Evolutionary conservation across 2,329 filamentous ascomycete genomes (phyloP).

Genomic region (Trichothecium sympodiale): DNA sequence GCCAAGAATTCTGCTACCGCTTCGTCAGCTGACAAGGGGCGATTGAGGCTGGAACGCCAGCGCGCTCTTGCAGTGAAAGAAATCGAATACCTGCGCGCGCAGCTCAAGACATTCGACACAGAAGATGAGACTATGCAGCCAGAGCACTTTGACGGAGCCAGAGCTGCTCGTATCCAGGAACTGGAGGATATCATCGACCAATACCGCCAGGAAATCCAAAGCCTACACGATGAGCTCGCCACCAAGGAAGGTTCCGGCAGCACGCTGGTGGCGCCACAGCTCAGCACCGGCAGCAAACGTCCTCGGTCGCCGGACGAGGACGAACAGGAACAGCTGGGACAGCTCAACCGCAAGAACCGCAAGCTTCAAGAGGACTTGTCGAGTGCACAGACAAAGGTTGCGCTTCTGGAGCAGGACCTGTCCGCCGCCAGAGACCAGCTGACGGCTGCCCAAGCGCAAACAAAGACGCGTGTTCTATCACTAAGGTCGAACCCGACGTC

Average conservation of each 20-base stretch:
- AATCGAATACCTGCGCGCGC: constrained; percentile 84
- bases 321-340: constrained; percentile 62
- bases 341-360: constrained; percentile 78
- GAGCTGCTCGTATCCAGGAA: constrained; percentile 62
- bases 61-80: constrained; percentile 80
- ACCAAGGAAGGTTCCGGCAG: constrained; percentile 20
- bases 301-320: constrained; percentile 49
- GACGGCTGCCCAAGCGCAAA: constrained; percentile 50
- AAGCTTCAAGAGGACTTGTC: constrained; percentile 70
- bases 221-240: constrained; percentile 62
- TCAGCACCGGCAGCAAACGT: constrained; percentile 49
- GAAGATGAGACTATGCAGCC: constrained; percentile 83
- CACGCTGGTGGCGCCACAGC: constrained; percentile 20
- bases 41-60: constrained; percentile 72
- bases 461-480: constrained; percentile 72
- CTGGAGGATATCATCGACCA: constrained; percentile 79
- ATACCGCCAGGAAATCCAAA: constrained; percentile 72
- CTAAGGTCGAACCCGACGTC: constrained; percentile 88
- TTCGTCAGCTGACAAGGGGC: constrained; percentile 51
- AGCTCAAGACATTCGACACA: constrained; percentile 76
- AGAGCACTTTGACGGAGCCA: constrained; percentile 66
- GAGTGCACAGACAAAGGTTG: constrained; percentile 56
- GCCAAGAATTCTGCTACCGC: constrained; percentile 41
- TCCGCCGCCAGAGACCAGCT: constrained; percentile 65
- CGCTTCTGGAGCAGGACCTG: constrained; percentile 65